Evolutionary conservation across 129 eudicot genomes (phyloP).

Genomic region (Pulicaria dysenterica): DNA sequence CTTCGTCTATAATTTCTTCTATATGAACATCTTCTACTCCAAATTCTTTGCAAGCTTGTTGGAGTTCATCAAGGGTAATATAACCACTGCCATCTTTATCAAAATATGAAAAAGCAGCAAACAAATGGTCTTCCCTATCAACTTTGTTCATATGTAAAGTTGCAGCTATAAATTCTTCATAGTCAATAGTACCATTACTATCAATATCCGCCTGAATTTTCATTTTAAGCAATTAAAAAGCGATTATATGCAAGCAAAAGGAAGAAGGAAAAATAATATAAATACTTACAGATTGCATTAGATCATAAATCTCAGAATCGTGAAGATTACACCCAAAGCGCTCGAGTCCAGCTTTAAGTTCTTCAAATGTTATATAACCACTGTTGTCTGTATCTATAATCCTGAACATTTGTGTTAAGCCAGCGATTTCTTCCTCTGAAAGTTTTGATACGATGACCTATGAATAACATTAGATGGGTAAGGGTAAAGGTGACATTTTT

Average conservation of each 20-base stretch:
- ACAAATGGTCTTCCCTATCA: constrained; percentile 60
- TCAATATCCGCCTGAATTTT: constrained; percentile 73
- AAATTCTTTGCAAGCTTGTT: constrained; percentile 65
- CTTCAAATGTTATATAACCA: constrained; percentile 46
- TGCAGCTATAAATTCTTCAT: constrained; percentile 77
- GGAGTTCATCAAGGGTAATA: constrained; percentile 80
- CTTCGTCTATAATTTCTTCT: constrained; percentile 64
- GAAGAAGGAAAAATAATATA: neutral
- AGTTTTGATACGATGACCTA: constrained; percentile 42
- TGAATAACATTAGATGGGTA: constrained; percentile 13
- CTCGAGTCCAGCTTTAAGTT: constrained; percentile 43
- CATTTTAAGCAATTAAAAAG: neutral
- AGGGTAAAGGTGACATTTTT: constrained; percentile 26
- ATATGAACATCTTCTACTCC: constrained; percentile 49
- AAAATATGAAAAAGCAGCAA: constrained; percentile 66
- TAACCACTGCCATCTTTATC: constrained; percentile 85
- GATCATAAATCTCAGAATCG: constrained; percentile 41
- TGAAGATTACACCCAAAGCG: constrained; percentile 37
- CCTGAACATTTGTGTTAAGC: constrained; percentile 45
- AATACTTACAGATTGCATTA: constrained; percentile 43
- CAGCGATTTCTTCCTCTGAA: constrained; percentile 45
- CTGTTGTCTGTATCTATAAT: constrained; percentile 47
- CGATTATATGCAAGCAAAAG: neutral
- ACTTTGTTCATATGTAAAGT: constrained; percentile 63
- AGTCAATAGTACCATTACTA: constrained; percentile 71